Base-by-base conservation (phyloP, 768 basidiomycete species). In the Trametes cingulata region DNA sequence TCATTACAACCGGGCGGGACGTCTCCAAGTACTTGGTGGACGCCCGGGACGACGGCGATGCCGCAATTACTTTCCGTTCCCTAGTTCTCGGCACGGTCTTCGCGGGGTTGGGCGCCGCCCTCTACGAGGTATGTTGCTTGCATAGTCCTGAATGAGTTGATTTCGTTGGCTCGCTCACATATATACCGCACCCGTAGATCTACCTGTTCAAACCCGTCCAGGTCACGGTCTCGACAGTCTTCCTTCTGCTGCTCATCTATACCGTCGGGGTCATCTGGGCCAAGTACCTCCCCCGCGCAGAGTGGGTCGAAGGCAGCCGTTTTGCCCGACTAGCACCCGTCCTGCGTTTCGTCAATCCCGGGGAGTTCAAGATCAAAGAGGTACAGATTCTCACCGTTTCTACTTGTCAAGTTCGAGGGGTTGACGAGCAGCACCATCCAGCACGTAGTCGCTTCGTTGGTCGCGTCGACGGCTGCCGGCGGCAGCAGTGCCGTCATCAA, bases 131-230 rank as follows among this genome's bases (percentile, higher is more conserved):
- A 56, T 14, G 74, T 60, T 6, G 19, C 22, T 29, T 52, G 20
- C 45, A 45, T 17, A 1, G 29, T 7, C 13, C 17, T 9, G n/a
- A n/a, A n/a, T n/a, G n/a, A n/a, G n/a, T n/a, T n/a, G n/a, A n/a
- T n/a, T n/a, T n/a, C n/a, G 39, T 20, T 24, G 37, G 22, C 45
- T 53, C 22, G 64, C 19, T 3, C 2, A 29, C 12, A 36, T 27
- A 50, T 53, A n/a, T 48, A 17, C 0, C 3, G 27, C 19, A 41
- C 14, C 46, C 15, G 17, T 41, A 85, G 84, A 83, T 86, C 35
- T 85, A 85, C 66, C 52, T 77, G 5, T 85, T 85, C 71, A 86
- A 87, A 67, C 86, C 86, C 0, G 70, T 84, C 3, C 75, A 80
- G 60, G 75, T 79, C 62, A 49, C 70, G 0, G 81, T 85, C 15